Evolutionary conservation across 2,329 filamentous ascomycete genomes (phyloP), one percentile per base, ranked within the genome.

Genomic region (Botrytis fragariae): DNA sequence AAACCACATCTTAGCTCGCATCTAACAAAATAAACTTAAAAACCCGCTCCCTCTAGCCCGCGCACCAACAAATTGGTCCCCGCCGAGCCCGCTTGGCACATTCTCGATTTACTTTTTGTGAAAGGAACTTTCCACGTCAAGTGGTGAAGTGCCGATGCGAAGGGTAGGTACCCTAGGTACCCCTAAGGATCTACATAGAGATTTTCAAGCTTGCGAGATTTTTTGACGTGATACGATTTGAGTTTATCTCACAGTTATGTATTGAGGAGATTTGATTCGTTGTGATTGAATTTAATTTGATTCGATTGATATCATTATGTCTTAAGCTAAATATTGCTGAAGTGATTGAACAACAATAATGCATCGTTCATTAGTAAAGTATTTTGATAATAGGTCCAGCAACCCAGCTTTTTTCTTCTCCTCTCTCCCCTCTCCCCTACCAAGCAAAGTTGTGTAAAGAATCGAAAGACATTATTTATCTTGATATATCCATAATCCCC

Each of bases 401-500:
- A 54, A 67, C 64, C 45, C 18, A 51, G 14, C 14, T n/a, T 67
- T 67, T 60, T 61, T 16, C 2, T 8, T 37, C 32, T 59, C 57
- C 35, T 16, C 7, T 12, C 12, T 37, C 14, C 22, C 6, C 6
- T 5, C 25, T 3, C 35, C 25, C 2, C 35, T 9, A 39, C 14
- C 14, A 54, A 37, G 35, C 35, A 37, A 39, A 12, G 32, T 39
- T 29, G 48, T 42, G 64, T 54, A 54, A 54, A 68, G 64, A 68
- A 68, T 67, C 25, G 35, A 54, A 67, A 51, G 32, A 67, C 35
- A 54, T 54, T 54, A 54, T 39, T 22, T n/a, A 57, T 68, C 48
- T 29, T 39, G 63, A 25, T 20, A 25, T 8, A 54, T 39, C 22
- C 45, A 54, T 54, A 37, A 61, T 4, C 6, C 7, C 14, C 8